Base-by-base conservation (phyloP, 768 basidiomycete genomes). In the Boletus subparvulus region DNA sequence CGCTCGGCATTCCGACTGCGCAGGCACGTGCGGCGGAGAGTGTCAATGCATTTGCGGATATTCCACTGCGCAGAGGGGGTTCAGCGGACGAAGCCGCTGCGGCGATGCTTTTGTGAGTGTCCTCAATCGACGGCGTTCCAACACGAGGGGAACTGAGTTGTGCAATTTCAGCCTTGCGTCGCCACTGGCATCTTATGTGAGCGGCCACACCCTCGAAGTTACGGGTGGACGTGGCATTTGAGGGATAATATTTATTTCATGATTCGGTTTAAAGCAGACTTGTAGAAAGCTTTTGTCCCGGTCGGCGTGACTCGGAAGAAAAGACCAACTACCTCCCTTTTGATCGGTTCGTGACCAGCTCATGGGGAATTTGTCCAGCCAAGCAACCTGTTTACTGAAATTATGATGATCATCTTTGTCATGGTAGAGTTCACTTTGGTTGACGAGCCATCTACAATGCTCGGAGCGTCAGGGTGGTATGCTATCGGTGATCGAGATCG, bases 201-300 rank as follows among this genome's bases (percentile, higher is more conserved):
- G 81, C 45, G 91, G 91, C 9, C 92, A 92, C 72, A 92, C 89
- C 16, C 75, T 93, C 52, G 90, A 92, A 70, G 88, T 90, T 21
- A 92, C 91, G 37, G 91, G 91, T 35, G 92, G 92, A 41, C 78
- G 79, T 52, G 89, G 89, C 37, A 91, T 92, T 53, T 90, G 70
- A 72, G 36, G 43, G 39, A 6, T 36, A 39, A 33, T 11, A 42
- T 48, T 21, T 7, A 13, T 48, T 33, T 39, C 21, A 37, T 37
- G 47, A 21, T 28, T 21, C 12, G 47, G 35, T 16, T 16, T 7
- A 6, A 16, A 36, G 7, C 35, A 16, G 14, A 36, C 6, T 36
- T 16, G 35, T 16, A 36, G 6, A 36, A 36, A 6, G 6, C 1
- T 36, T 36, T 36, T 14, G 14, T 36, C 14, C 13, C 14, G 14